These are phyloP conservation scores for Serendipita vermifera DNA, from an alignment of 768 basidiomycete species.

Conservation along the genomic window DNA sequence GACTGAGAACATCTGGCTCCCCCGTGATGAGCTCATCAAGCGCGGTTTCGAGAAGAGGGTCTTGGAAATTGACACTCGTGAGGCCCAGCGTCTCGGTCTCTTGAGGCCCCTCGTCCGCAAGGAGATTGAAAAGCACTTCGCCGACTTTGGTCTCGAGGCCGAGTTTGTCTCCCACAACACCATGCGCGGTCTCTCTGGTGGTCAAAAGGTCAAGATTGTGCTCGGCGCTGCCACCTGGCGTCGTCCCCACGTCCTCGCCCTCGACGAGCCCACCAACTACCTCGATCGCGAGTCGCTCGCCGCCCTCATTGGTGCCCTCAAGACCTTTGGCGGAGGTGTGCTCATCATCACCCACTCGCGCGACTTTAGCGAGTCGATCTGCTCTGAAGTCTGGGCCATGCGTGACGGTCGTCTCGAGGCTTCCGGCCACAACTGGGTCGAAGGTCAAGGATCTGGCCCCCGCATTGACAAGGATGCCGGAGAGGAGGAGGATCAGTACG, in stretches of 20 bases:
- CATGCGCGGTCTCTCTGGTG: constrained; percentile 97
- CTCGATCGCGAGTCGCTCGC: constrained; percentile 99
- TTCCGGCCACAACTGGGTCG: constrained; percentile 98
- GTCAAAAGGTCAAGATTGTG: constrained; percentile 99
- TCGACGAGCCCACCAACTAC: constrained; percentile 99
- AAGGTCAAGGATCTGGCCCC: constrained; percentile 90
- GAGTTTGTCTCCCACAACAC: constrained; percentile 99
- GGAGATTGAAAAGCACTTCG: constrained; percentile 98
- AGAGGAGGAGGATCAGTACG: constrained; percentile 82
- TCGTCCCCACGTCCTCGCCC: constrained; percentile 90
- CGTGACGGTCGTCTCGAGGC: constrained; percentile 91
- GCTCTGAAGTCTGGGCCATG: constrained; percentile 99
- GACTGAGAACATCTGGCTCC: constrained; percentile 95
- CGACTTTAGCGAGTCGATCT: constrained; percentile 97
- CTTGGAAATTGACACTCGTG: constrained; percentile 91
- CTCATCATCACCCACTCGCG: constrained; percentile 96
- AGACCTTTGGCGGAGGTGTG: constrained; percentile 96
- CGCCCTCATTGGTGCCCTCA: constrained; percentile 94
- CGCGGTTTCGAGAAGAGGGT: constrained; percentile 99
- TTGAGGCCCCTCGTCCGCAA: constrained; percentile 93
- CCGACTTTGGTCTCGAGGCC: constrained; percentile 96
- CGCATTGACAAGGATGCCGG: constrained; percentile 91
- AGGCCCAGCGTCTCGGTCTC: constrained; percentile 91
- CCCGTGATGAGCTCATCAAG: constrained; percentile 93
- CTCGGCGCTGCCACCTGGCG: constrained; percentile 99